Evolutionary conservation across 495 filamentous ascomycete species (phyloP), one percentile per base, ranked within the genome.

Genomic region (Aspergillus campestris): DNA sequence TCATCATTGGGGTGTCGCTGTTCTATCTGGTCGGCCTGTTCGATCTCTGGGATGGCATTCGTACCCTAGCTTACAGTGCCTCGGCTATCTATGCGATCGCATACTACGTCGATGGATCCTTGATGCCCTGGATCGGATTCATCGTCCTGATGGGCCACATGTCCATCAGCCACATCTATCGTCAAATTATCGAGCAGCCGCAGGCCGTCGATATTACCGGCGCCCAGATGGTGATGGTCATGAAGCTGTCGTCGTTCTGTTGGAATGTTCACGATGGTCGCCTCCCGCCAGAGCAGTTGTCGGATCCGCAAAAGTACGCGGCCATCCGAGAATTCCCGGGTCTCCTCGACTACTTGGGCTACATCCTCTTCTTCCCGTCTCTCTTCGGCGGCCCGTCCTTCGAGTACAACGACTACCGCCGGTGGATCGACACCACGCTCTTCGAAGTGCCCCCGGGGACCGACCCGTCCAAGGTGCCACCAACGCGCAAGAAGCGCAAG

Each of bases 51-150:
- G 71, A 70, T 65, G 92, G 92, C 34, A 66, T 94, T 24, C 76
- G 79, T 28, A 95, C 89, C 1, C 64, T 98, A 13, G 58, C 87
- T 31, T 80, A 94, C 54, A 86, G 84, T 55, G 79, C 92, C 0
- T 77, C 71, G 15, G 91, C 78, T 31, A 77, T 87, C 29, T 97
- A 97, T 61, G 69, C 74, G 44, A 94, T 97, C 53, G 83, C 92
- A 41, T 75, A 80, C 53, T 92, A 84, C 59, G 69, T 97, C 13
- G 74, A 87, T 40, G 88, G 88, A n/a, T 87, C 88, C 3, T 86
- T 89, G 65, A 98, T 98, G 92, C 94, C 94, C 69, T 98, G 92
- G 92, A 78, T 95, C 35, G 89, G 81, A 37, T 97, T 98, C 64
- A 75, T 87, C 43, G 96, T 91, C 65, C 59, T 94, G 43, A 98